These are phyloP conservation scores for Beta vulgaris DNA, from an alignment of 148 eudicot genomes.

Conservation along the genomic window DNA sequence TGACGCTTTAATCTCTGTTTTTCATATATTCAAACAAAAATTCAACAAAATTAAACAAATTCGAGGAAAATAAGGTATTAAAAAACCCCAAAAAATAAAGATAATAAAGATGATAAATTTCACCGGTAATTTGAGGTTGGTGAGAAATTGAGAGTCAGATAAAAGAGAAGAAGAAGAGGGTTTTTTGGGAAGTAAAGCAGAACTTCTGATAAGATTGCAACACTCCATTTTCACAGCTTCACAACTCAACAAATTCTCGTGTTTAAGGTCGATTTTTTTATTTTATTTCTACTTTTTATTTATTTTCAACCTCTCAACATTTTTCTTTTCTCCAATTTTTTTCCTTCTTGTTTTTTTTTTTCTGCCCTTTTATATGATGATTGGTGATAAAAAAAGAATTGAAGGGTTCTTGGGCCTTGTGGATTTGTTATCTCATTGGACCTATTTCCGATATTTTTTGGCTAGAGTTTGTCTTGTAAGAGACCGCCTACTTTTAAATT, in stretches of 20 bases:
- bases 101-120: neutral
- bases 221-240: slow-evolving; percentile 47
- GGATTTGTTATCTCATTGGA: too few species aligned
- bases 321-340: too few species aligned
- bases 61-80: neutral
- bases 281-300: neutral
- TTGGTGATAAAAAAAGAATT: too few species aligned
- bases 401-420: too few species aligned
- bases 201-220: slow-evolving; percentile 43
- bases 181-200: slow-evolving; percentile 35
- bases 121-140: slow-evolving; percentile 47
- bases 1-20: slow-evolving; percentile 45
- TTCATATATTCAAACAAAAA: slow-evolving; percentile 4
- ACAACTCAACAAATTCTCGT: neutral
- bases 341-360: too few species aligned
- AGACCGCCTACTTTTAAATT: too few species aligned
- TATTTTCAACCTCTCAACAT: too few species aligned
- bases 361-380: too few species aligned
- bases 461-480: too few species aligned
- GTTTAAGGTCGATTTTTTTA: neutral
- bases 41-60: neutral
- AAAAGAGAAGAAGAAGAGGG: slow-evolving; percentile 41
- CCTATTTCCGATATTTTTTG: too few species aligned
- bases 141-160: slow-evolving; percentile 33
- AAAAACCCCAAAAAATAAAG: neutral